phyloP scores from a whole-genome alignment of 2,329 filamentous ascomycete species.

The Exophiala sp. region DNA sequence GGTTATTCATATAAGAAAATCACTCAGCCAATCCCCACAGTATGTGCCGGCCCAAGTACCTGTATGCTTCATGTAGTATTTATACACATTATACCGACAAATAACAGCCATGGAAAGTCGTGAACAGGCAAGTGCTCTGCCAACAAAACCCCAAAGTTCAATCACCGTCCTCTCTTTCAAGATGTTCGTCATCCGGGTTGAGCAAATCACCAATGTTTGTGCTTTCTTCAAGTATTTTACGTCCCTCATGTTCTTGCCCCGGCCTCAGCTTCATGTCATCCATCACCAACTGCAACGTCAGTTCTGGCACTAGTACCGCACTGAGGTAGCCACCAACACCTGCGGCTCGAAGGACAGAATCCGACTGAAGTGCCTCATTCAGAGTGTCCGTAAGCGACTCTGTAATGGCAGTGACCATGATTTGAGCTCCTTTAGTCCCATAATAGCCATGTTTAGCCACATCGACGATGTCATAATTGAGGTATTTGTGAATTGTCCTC shows the following conservation, averaged over 20 bases:
- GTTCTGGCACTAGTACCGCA: conserved; percentile 72
- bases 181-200: conserved; percentile 61
- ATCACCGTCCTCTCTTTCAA: conserved; percentile 41
- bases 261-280: conserved; percentile 53
- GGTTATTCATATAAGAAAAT: no score
- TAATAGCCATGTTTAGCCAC: conserved; percentile 76
- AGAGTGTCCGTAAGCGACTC: conserved; percentile 46
- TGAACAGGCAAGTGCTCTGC: neutral
- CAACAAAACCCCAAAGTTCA: conserved; percentile 2
- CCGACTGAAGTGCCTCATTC: conserved; percentile 59
- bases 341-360: conserved; percentile 63
- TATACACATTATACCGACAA: no score
- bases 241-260: conserved; percentile 42
- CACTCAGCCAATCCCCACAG: no score
- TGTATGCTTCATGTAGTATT: no score
- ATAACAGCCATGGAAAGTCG: no score
- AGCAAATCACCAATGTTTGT: conserved; percentile 64
- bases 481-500: conserved; percentile 45
- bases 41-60: no score
- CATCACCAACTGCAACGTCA: conserved; percentile 54
- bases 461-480: conserved; percentile 43
- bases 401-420: conserved; percentile 55
- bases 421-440: conserved; percentile 67
- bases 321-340: conserved; percentile 69
- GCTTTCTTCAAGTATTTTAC: conserved; percentile 63